Conservation (phyloP, 106 monocot species). For the Cymbidium sinense region DNA sequence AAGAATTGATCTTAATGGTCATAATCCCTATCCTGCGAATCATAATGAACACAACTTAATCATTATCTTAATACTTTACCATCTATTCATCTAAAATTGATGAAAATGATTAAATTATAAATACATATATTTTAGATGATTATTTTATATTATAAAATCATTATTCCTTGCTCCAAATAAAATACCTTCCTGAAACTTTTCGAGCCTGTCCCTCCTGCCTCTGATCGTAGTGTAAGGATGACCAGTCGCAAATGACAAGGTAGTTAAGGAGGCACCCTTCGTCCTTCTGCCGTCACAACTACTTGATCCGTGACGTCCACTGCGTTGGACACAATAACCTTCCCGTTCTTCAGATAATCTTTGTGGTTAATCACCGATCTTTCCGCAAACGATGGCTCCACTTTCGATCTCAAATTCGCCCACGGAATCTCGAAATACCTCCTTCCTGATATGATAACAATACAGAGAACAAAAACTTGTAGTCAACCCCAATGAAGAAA, state of each 20-base stretch:
- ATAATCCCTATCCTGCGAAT: too few species aligned
- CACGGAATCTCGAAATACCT: slow-evolving; percentile 66
- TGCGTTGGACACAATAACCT: slow-evolving; percentile 23
- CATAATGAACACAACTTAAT: too few species aligned
- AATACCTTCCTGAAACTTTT: slow-evolving; percentile 27
- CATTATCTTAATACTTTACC: too few species aligned
- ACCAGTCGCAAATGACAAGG: slow-evolving; percentile 35
- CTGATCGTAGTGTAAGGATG: slow-evolving; percentile 15
- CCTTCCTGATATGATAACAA: slow-evolving; percentile 27
- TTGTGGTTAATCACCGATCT: slow-evolving; percentile 27
- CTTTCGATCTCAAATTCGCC: slow-evolving; percentile 35
- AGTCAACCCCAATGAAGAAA: not conserved
- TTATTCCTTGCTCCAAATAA: too few species aligned
- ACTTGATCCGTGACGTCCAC: slow-evolving; percentile 15
- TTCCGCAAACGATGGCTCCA: slow-evolving; percentile 30
- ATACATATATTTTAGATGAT: too few species aligned
- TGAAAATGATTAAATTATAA: too few species aligned
- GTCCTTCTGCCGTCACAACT: slow-evolving; percentile 29
- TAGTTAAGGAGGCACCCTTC: slow-evolving; percentile 19
- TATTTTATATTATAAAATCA: too few species aligned
- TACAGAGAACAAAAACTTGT: too few species aligned
- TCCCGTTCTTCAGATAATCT: slow-evolving; percentile 23
- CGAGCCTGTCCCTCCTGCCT: slow-evolving; percentile 20
- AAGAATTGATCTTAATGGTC: too few species aligned
- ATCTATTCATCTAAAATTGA: too few species aligned